These are phyloP conservation scores for Lactarius hatsudake DNA, from an alignment of 768 basidiomycete species.

Conservation along the genomic window DNA sequence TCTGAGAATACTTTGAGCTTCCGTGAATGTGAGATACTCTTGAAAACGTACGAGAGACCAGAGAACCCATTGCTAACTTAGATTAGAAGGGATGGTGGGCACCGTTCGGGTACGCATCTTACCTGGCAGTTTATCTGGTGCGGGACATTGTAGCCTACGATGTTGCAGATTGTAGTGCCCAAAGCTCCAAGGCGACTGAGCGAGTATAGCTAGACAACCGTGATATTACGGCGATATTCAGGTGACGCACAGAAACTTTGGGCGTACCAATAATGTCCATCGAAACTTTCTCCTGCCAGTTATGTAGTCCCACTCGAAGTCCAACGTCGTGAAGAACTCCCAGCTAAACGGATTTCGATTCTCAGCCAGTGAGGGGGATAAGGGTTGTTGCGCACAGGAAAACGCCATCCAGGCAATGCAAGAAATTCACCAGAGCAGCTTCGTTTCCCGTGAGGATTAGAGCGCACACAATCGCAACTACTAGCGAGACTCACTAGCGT, in stretches of 20 bases:
- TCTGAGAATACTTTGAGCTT: background rate
- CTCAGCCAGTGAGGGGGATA: background rate
- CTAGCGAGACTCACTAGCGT: background rate
- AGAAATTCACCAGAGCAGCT: constrained; percentile 1
- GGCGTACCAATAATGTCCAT: constrained; percentile 18
- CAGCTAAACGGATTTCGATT: constrained; percentile 2
- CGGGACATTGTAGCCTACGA: constrained; percentile 1
- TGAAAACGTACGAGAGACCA: constrained; percentile 10
- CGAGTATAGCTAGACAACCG: constrained; percentile 7
- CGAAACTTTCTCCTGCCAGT: constrained; percentile 5
- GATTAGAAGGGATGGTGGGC: background rate
- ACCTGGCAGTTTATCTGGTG: constrained; percentile 19
- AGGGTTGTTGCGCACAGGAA: background rate
- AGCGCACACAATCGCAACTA: background rate
- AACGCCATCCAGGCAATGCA: constrained; percentile 7
- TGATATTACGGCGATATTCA: background rate
- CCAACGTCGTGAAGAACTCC: constrained; percentile 16
- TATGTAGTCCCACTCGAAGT: constrained; percentile 12
- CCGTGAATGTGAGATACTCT: background rate
- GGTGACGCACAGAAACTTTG: background rate
- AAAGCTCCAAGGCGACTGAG: constrained; percentile 8
- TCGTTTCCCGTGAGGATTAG: background rate
- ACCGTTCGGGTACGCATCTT: background rate
- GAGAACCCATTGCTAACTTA: background rate
- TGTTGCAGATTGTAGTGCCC: background rate